Evolutionary conservation across 495 filamentous ascomycete genomes (phyloP).

Genomic region (Neurospora hispaniola): DNA sequence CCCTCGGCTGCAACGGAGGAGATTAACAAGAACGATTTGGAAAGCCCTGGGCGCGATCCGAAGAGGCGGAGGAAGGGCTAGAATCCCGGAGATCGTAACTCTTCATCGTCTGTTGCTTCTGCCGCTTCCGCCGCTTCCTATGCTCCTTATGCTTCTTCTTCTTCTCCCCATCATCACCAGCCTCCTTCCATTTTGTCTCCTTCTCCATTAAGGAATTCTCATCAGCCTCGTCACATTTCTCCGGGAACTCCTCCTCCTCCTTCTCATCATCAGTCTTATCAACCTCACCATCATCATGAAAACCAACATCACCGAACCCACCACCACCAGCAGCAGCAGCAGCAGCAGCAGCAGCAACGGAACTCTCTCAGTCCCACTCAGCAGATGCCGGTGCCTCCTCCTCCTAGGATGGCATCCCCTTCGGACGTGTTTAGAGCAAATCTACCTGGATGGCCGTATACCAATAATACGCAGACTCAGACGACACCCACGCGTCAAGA

Average conservation of each 20-base stretch:
- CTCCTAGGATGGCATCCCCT: not conserved
- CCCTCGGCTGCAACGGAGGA: slow-evolving; percentile 35
- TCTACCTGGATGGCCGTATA: not conserved
- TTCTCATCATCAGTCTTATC: not conserved
- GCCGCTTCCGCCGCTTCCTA: not conserved
- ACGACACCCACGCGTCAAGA: not conserved
- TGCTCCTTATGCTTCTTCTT: not conserved
- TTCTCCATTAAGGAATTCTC: not conserved
- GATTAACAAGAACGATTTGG: slow-evolving; percentile 26
- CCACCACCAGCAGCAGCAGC: not conserved
- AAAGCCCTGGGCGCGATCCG: slow-evolving; percentile 27
- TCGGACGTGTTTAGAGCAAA: not conserved
- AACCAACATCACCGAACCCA: not conserved
- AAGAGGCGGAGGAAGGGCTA: slow-evolving; percentile 30
- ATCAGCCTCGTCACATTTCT: not conserved
- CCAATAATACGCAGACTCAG: not conserved
- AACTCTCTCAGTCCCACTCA: not conserved
- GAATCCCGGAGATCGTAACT: not conserved
- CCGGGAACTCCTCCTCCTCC: not conserved
- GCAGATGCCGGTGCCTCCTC: not conserved
- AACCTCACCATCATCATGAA: not conserved
- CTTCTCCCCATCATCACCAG: not conserved
- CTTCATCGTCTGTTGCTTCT: not conserved
- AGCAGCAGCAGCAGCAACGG: not conserved
- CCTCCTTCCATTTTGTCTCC: not conserved